Conservation (phyloP, 2,329 filamentous ascomycete species). For the Penicillium sp. region DNA sequence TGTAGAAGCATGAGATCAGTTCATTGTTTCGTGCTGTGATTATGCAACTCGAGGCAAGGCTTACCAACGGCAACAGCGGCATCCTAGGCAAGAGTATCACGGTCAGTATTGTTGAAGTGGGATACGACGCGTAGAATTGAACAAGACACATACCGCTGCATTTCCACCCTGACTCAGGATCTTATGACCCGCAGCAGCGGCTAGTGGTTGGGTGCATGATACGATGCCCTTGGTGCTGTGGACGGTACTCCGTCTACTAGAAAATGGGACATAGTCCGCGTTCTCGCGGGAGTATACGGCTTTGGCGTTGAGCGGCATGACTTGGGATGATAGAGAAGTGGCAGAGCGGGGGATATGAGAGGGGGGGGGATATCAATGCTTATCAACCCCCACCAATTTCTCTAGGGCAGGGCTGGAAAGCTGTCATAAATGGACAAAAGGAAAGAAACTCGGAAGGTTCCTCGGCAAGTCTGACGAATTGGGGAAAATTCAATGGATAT, state of each 20-base stretch:
- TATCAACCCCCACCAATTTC: slow-evolving; percentile 3
- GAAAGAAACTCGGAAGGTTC: background rate
- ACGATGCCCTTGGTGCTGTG: slow-evolving; percentile 93
- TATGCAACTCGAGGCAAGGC: slow-evolving; percentile 26
- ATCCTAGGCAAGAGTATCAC: slow-evolving; percentile 57
- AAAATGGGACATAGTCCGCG: slow-evolving; percentile 42
- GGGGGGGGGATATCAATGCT: background rate
- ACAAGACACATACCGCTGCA: slow-evolving; percentile 70
- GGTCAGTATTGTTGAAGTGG: background rate
- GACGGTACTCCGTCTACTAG: slow-evolving; percentile 84
- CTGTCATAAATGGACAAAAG: background rate
- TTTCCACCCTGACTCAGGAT: slow-evolving; percentile 88
- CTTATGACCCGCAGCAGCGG: slow-evolving; percentile 81
- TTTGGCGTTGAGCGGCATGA: slow-evolving; percentile 51
- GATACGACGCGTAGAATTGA: background rate
- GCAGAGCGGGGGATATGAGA: background rate
- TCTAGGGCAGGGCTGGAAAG: background rate
- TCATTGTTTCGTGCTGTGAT: background rate
- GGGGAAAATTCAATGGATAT: slow-evolving; percentile 6
- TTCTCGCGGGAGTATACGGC: slow-evolving; percentile 53
- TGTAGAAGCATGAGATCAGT: slow-evolving; percentile 35
- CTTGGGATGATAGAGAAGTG: slow-evolving; percentile 10
- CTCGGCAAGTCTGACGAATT: background rate
- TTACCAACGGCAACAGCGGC: slow-evolving; percentile 89
- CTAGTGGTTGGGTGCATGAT: slow-evolving; percentile 83